Evolutionary conservation across 2,329 filamentous ascomycete genomes (phyloP).

Genomic region (Tricladium varicosporioides): DNA sequence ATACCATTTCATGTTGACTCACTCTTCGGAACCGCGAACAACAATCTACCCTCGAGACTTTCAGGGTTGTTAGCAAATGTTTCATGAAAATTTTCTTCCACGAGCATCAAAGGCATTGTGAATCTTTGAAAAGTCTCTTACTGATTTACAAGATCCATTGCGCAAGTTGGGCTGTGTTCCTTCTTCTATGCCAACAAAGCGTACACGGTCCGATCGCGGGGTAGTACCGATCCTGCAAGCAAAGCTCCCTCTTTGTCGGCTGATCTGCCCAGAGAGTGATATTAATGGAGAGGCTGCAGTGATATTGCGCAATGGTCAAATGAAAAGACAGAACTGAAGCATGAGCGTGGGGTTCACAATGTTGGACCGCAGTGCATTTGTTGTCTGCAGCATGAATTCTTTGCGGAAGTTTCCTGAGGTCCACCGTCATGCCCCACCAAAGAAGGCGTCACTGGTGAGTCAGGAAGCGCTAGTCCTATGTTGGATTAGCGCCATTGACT

Average conservation of each 20-base stretch:
- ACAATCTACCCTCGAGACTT: conserved; percentile 86
- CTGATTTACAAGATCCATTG: conserved; percentile 63
- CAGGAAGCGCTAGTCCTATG: not conserved
- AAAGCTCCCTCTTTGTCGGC: not conserved
- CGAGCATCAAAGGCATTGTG: conserved; percentile 18
- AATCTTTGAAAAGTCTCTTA: conserved; percentile 33
- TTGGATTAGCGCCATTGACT: not conserved
- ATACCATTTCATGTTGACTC: conserved; percentile 42
- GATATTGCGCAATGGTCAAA: not conserved
- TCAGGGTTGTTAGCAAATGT: conserved; percentile 37
- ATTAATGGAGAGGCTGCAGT: no score
- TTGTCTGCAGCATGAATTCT: not conserved
- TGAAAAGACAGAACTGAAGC: not conserved
- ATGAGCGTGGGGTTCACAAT: not conserved
- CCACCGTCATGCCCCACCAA: conserved; percentile 6
- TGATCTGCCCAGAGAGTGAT: not conserved
- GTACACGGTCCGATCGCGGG: conserved; percentile 9
- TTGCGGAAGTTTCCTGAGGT: not conserved
- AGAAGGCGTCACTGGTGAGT: not conserved
- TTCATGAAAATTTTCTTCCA: conserved; percentile 48
- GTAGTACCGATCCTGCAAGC: not conserved
- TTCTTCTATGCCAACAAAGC: not conserved
- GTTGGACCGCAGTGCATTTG: not conserved
- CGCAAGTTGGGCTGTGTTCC: not conserved
- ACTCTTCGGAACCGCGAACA: conserved; percentile 99